These are phyloP conservation scores for Alternaria novae-zelandiae DNA, from an alignment of 2,329 filamentous ascomycete genomes.

Conservation along the genomic window DNA sequence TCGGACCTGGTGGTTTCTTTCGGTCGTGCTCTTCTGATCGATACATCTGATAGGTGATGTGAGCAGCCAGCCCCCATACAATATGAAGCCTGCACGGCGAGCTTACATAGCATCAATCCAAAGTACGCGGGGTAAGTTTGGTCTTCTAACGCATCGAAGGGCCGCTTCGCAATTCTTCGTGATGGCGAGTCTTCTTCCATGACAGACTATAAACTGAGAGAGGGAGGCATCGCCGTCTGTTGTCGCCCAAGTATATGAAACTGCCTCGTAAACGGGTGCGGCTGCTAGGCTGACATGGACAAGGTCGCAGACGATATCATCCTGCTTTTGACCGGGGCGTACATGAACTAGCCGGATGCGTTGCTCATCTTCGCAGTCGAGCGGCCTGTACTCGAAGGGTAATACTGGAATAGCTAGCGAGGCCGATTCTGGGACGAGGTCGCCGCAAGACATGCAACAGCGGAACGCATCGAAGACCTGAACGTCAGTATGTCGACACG, in stretches of 20 bases:
- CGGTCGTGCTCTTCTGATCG: not conserved
- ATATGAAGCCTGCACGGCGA: not conserved
- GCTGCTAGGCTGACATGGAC: not conserved
- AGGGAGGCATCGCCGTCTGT: not conserved
- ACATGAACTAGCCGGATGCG: not conserved
- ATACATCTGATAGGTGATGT: not conserved
- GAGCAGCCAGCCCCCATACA: accelerated
- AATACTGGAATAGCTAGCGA: not conserved
- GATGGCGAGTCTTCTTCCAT: not conserved
- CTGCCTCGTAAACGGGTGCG: not conserved
- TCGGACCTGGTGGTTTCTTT: not conserved
- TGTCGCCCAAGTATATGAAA: not conserved
- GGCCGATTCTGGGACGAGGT: accelerated
- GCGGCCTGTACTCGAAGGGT: not conserved
- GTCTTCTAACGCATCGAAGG: not conserved
- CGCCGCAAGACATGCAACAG: not conserved
- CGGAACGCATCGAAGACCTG: not conserved
- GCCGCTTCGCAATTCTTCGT: not conserved
- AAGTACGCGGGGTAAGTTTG: accelerated
- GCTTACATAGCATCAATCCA: not conserved
- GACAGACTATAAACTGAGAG: not conserved
- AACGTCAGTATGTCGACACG: not conserved
- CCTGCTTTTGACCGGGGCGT: not conserved
- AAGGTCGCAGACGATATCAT: not conserved
- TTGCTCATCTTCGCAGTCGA: not conserved